Base-by-base conservation (phyloP, 1,284 basidiomycete species). In the Earliella scabrosa region DNA sequence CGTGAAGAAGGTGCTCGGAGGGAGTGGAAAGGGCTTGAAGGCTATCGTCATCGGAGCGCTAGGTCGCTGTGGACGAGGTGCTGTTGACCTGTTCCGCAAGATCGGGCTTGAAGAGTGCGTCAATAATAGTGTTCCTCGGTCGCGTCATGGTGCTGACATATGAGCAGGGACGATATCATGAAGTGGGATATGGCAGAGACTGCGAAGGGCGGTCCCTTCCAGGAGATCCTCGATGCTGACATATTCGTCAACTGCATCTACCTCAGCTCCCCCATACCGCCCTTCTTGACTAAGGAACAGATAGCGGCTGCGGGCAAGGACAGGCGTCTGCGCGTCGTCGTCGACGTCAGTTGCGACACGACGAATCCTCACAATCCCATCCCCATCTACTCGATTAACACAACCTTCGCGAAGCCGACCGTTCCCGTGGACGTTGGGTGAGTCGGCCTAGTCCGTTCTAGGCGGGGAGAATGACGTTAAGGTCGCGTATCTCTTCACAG, bases 191-290 rank as follows among this genome's bases (percentile, higher is more conserved):
- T 99, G 80, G 88, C 82, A 20, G 97, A 99, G 79, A 99, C 97
- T 7, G 92, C 91, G 67, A 97, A 97, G 79, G 95, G 96, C 49
- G 97, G 97, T 1, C 97, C 97, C 0, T 99, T 98, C 82, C 77
- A 87, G 59, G 96, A 98, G 76, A 94, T 99, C 62, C 82, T 99
- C 41, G 94, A 97, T 65, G 97, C 95, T 61, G 97, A 99, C 77
- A 88, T 99, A 70, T 98, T 99, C 69, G 88, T 99, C 82, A 99
- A 99, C 81, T 99, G 97, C 85, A 99, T 99, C 75, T 99, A 99
- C 77, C 89, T 99, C 58, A 90, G 87, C 49, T 85, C 89, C 50
- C 80, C 85, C 62, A 99, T 99, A 65, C 95, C 96, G 14, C 83
- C 91, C 50, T 99, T 99, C 76, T 63, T 99, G 58, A 92, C 90